Evolutionary conservation across 78 protist genomes (phyloP), one percentile per base, ranked within the genome.

Genomic region (Tieghemostelium lacteum): DNA sequence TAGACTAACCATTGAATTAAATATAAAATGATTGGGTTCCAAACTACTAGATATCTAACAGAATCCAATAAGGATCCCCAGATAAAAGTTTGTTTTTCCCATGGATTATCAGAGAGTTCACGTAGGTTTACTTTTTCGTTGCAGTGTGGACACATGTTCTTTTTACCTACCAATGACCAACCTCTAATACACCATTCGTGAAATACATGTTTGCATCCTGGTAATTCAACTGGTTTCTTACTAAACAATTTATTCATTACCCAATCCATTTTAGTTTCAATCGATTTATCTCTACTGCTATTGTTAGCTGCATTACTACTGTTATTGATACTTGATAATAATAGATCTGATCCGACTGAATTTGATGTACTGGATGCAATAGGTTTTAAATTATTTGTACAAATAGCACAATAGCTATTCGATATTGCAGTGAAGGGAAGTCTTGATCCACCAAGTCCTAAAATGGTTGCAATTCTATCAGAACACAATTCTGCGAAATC

Each of bases 401-500:
- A 83, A 42, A 83, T 69, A 17, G 89, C 75, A 83, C 89, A 83
- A 69, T 83, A 83, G 17, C 58, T 83, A 58, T 60, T 72, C 0
- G 89, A 72, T 58, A 69, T 19, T 55, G 66, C 26, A 3, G 78
- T 69, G 2, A 40, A 28, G 55, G 89, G 89, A 40, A 83, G 52
- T 83, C 71, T 66, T 40, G 78, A 66, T 26, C 70, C 77, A 2
- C 89, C 89, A 17, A 78, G 34, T 73, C 89, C 89, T 17, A 83
- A 34, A 29, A 83, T 28, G 24, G 17, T 24, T 24, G 89, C 89
- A 20, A 83, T 83, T 36, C 60, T 49, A 83, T 67, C 66, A 0
- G 89, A 83, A 69, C 89, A 83, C 10, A 83, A 19, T 28, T 83
- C 89, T 1, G 89, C 75, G 12, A 83, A 66, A 58, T 83, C 89